These are phyloP conservation scores for bread wheat (Triticum aestivum) DNA, from an alignment of 176 grass and related monocot genomes.

Conservation along the genomic window IWGSC_CS_RefSeq_v2.1 NC_057802.1:440584674-440585173, in stretches of 20 bases:
- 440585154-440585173: conserved; percentile 70
- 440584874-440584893: background rate
- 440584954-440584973: conserved; percentile 68
- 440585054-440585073: conserved; percentile 48
- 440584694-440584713: background rate
- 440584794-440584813: conserved; percentile 43
- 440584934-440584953: conserved; percentile 78
- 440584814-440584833: background rate
- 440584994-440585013: background rate
- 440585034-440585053: background rate
- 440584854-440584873: background rate
- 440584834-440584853: background rate
- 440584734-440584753: conserved; percentile 91
- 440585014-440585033: background rate
- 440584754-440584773: conserved; percentile 79
- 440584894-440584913: conserved; percentile 87
- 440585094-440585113: conserved; percentile 71
- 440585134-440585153: conserved; percentile 93
- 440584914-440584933: conserved; percentile 74
- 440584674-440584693: background rate
- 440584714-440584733: conserved; percentile 54
- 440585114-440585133: conserved; percentile 75
- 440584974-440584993: conserved; percentile 80
- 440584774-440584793: conserved; percentile 22
- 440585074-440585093: conserved; percentile 44